A percentile compares a stretch with the other conserved stretches of the same genome.
These are phyloP conservation scores for Gaeumannomyces tritici DNA, from an alignment of 2,329 filamentous ascomycete genomes.

Conservation along the genomic window DNA sequence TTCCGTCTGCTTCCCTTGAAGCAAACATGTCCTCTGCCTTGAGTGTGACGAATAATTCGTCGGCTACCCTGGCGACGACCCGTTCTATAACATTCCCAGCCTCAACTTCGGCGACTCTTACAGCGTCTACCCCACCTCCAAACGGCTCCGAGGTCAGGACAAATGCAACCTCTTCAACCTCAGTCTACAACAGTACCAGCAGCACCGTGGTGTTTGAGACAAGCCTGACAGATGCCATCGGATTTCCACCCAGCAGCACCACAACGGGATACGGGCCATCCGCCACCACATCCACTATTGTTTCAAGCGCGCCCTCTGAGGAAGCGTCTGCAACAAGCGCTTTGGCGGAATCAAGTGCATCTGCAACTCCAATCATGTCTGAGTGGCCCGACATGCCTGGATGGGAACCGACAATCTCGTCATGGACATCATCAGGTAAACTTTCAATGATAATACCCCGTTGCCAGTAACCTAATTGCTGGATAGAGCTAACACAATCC, in stretches of 20 bases:
- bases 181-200: not conserved
- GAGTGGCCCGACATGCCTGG: not conserved
- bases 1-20: not conserved
- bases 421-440: not conserved
- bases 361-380: not conserved
- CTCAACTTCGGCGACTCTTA: not conserved
- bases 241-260: not conserved
- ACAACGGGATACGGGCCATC: not conserved
- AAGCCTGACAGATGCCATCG: not conserved
- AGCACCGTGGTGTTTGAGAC: not conserved
- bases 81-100: too few species aligned
- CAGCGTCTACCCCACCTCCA: not conserved
- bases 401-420: not conserved
- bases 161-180: not conserved
- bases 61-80: not conserved
- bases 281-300: not conserved
- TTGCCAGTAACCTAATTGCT: not conserved
- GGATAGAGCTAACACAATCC: not conserved
- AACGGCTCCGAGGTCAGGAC: not conserved
- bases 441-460: too few species aligned
- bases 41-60: not conserved
- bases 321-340: too few species aligned
- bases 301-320: not conserved
- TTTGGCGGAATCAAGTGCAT: not conserved
- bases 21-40: not conserved